Evolutionary conservation across 176 grass and related monocot genomes (phyloP), one percentile per base, ranked within the genome.

Genomic region (Cocos nucifera): DNA sequence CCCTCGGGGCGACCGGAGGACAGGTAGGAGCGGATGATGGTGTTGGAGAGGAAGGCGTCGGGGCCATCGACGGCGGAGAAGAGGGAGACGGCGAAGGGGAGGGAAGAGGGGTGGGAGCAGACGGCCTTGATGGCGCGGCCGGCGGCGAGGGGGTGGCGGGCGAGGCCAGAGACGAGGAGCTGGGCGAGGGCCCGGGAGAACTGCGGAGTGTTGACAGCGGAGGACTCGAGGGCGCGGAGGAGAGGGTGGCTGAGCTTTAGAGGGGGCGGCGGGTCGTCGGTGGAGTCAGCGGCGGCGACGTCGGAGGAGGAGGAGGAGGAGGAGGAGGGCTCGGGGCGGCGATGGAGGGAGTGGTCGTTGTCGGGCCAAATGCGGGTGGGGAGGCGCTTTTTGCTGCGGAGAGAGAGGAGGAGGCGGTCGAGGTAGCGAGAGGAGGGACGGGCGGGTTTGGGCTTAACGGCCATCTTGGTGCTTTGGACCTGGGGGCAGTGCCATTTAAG

Each of bases 171-270:
- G 23, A 54, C 54, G 57, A 67, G 49, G 66, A 83, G 75, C 54
- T 73, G 85, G 19, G 82, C 68, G 16, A 88, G 76, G 27, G 77
- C 73, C 39, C 74, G 78, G 63, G 79, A 73, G 69, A 83, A 74
- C 50, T 67, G 73, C 65, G 63, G 72, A 30, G 55, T 79, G 50
- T 12, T 23, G 15, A 19, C 32, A 25, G 75, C 79, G 62, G 77
- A 74, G 50, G 73, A 67, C 6, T 75, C 81, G 20, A 84, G 66
- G 5, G 66, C 53, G 1, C 69, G 69, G 22, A 61, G 69, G 26
- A 89, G 39, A 63, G 74, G 69, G 6, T 71, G 62, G 12, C 83
- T 68, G 54, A 84, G 86, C 19, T 71, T 51, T 51, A 48, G 28
- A 12, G 17, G 77, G 39, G 20, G 59, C 55, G 35, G 9, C 4